A percentile compares a stretch with the other conserved stretches of the same genome.
Conservation (phyloP, 352 stramenopile species). For the Pythium insidiosum region DNA sequence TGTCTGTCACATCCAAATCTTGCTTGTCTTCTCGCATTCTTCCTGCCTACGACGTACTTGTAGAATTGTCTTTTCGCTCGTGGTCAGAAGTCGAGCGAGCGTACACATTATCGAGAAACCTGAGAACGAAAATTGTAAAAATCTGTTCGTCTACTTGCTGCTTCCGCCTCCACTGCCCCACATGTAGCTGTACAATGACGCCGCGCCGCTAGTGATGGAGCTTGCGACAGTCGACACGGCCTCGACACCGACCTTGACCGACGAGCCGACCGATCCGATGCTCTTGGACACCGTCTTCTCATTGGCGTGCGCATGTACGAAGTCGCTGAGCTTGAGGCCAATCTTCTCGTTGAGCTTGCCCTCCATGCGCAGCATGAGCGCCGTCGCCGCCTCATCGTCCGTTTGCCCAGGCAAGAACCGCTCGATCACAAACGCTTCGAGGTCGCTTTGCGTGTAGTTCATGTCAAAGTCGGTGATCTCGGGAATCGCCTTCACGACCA, state of each 20-base stretch:
- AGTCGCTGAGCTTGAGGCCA: slow-evolving; percentile 77
- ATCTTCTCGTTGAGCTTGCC: slow-evolving; percentile 85
- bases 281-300: slow-evolving; percentile 82
- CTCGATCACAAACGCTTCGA: slow-evolving; percentile 80
- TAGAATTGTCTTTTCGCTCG: too few species aligned
- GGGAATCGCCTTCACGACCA: slow-evolving; percentile 74
- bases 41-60: too few species aligned
- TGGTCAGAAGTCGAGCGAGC: too few species aligned
- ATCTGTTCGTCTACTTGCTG: too few species aligned
- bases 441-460: slow-evolving; percentile 80
- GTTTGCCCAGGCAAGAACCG: slow-evolving; percentile 75
- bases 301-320: slow-evolving; percentile 79
- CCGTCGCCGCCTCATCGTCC: slow-evolving; percentile 73
- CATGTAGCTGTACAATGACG: slow-evolving; percentile 84
- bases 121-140: too few species aligned
- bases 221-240: slow-evolving; percentile 74
- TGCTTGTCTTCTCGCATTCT: too few species aligned
- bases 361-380: slow-evolving; percentile 79
- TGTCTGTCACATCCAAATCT: too few species aligned
- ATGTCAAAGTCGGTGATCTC: slow-evolving; percentile 83
- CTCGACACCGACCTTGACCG: slow-evolving; percentile 76
- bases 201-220: slow-evolving; percentile 62
- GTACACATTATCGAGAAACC: too few species aligned
- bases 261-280: slow-evolving; percentile 71
- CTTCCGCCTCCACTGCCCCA: too few species aligned